Percentiles rank a stretch among this genome's conserved stretches.
Conservation (phyloP, 1,139 yeast genomes). For the Waltiozyma sp. region DNA sequence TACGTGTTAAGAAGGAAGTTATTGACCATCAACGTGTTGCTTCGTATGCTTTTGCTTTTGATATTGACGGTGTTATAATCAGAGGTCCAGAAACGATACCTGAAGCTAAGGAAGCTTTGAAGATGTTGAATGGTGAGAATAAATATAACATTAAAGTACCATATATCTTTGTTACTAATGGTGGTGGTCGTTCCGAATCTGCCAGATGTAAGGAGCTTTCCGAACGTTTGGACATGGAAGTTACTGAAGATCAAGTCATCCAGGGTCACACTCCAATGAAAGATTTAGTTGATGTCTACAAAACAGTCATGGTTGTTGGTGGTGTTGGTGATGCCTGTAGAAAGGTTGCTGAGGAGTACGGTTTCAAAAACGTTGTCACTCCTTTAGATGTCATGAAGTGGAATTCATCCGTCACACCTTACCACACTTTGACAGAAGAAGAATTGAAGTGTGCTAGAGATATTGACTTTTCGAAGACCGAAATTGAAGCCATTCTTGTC, state of each 20-base stretch:
- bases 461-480: constrained; percentile 52
- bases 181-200: constrained; percentile 76
- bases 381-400: constrained; percentile 76
- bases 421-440: constrained; percentile 64
- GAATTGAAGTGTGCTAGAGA: constrained; percentile 45
- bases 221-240: constrained; percentile 44
- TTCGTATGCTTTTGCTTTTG: constrained; percentile 78
- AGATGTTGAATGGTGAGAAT: constrained; percentile 63
- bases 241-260: constrained; percentile 67
- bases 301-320: constrained; percentile 73
- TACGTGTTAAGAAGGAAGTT: constrained; percentile 37
- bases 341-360: constrained; percentile 66
- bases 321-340: constrained; percentile 79
- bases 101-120: constrained; percentile 60
- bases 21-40: constrained; percentile 66
- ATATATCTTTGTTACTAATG: constrained; percentile 76
- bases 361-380: constrained; percentile 63
- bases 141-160: constrained; percentile 76
- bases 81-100: constrained; percentile 76
- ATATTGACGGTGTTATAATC: constrained; percentile 75
- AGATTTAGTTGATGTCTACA: constrained; percentile 52
- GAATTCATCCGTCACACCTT: constrained; percentile 80
- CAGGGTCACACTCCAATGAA: constrained; percentile 90
- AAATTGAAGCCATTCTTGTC: constrained; percentile 63
- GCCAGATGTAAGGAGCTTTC: constrained; percentile 61